Conservation (phyloP, 176 grass and related monocot species). For the Themeda triandra region DNA sequence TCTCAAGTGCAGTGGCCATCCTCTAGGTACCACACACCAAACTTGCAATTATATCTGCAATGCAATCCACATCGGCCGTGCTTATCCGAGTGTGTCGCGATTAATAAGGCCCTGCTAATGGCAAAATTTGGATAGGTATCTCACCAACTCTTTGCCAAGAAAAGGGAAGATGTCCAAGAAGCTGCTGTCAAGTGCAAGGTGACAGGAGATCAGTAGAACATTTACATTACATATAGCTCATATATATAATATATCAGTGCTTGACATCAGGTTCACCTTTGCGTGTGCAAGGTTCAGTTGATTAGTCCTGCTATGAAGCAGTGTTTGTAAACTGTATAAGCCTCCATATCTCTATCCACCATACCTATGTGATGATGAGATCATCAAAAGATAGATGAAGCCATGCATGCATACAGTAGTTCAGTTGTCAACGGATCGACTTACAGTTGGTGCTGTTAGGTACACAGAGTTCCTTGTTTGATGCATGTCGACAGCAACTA, state of each 20-base stretch:
- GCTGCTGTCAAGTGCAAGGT: conserved; percentile 1
- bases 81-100: conserved; percentile 45
- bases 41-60: neutral
- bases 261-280: conserved; percentile 15
- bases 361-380: neutral
- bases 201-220: neutral
- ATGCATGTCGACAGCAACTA: too few species aligned
- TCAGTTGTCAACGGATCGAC: neutral
- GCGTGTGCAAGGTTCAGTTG: neutral
- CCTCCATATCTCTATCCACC: neutral
- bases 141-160: conserved; percentile 28
- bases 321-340: neutral
- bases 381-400: neutral
- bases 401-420: neutral
- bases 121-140: neutral
- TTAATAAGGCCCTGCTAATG: neutral
- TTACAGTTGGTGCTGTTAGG: neutral
- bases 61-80: conserved; percentile 37
- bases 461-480: too few species aligned
- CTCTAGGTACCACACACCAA: conserved; percentile 26
- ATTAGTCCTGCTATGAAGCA: neutral
- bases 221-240: neutral
- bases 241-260: too few species aligned
- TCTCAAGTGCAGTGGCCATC: neutral
- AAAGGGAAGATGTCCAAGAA: neutral